Base-by-base conservation (phyloP, 352 stramenopile genomes). In the Proteromonas lacertae region DNA sequence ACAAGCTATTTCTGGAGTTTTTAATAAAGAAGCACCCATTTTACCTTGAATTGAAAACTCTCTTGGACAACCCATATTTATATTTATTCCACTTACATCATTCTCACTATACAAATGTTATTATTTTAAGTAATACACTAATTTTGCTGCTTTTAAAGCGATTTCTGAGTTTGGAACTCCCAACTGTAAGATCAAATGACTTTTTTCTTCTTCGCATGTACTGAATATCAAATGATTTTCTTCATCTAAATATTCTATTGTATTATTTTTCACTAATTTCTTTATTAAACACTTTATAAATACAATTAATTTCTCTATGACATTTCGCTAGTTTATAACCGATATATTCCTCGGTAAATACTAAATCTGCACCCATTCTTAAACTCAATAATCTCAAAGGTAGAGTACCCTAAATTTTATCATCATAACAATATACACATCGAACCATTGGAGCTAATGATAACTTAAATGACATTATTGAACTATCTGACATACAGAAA, bases 61-160 rank as follows among this genome's bases (percentile, higher is more conserved):
- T 53, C 86, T 89, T 6, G 73, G 73, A 40, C 73, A 89, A 36
- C 73, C 73, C 73, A 89, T 89, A 48, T 89, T 89, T 44, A 89
- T 62, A 45, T 89, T 70, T 21, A 89, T 55, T n/a, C 65, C 59
- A 4, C 61, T 62, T 7, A 87, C 69, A 43, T 89, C 71, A 1
- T 64, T 47, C 25, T 55, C 40, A 13, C n/a, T n/a, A n/a, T n/a
- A n/a, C n/a, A n/a, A n/a, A n/a, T n/a, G 13, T n/a, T 31, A 31
- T 31, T n/a, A 31, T 31, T n/a, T 31, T 31, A 31, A 31, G n/a
- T n/a, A n/a, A n/a, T n/a, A n/a, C n/a, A 56, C 32, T 17, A 51
- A 35, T 34, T 47, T 29, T n/a, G 48, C 46, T 18, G 46, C 46
- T 13, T 29, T 19, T 17, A 53, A 37, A 14, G 48, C 46, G 36